Evolutionary conservation across 306 rosid species (phyloP).

Genomic region (Cicer judaicum): DNA sequence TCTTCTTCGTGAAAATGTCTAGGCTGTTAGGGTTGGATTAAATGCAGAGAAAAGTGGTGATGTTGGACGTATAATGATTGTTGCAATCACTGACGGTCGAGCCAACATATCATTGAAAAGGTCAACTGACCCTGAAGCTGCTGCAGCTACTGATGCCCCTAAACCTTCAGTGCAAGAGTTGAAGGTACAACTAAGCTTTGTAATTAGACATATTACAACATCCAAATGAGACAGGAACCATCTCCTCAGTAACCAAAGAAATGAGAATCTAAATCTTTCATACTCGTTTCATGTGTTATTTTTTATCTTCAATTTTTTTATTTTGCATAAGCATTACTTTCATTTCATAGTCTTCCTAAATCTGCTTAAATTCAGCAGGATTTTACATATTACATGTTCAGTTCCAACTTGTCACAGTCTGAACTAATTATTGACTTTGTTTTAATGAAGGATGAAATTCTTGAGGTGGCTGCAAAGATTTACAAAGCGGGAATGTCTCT

Average conservation of each 20-base stretch:
- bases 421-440: slow-evolving; percentile 34
- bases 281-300: background rate
- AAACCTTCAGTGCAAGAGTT: slow-evolving; percentile 83
- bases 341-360: slow-evolving; percentile 14
- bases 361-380: slow-evolving; percentile 18
- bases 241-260: slow-evolving; percentile 32
- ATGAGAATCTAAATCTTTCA: slow-evolving; percentile 16
- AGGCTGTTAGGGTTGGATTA: slow-evolving; percentile 97
- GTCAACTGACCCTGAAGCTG: slow-evolving; percentile 89
- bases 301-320: background rate
- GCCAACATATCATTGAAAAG: slow-evolving; percentile 93
- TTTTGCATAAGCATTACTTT: background rate
- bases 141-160: slow-evolving; percentile 66
- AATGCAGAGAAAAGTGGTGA: slow-evolving; percentile 99
- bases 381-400: slow-evolving; percentile 18
- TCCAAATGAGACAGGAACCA: slow-evolving; percentile 2
- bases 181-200: slow-evolving; percentile 63
- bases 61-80: slow-evolving; percentile 95
- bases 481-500: slow-evolving; percentile 97
- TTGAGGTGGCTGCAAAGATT: slow-evolving; percentile 95
- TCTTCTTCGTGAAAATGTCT: slow-evolving; percentile 40
- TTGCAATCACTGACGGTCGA: slow-evolving; percentile 94
- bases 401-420: slow-evolving; percentile 14
- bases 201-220: slow-evolving; percentile 10
- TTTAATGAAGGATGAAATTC: slow-evolving; percentile 85